A percentile compares a stretch with the other conserved stretches of the same genome.
Evolutionary conservation across 2,329 filamentous ascomycete species (phyloP).

Genomic region (Trichophyton mentagrophytes): DNA sequence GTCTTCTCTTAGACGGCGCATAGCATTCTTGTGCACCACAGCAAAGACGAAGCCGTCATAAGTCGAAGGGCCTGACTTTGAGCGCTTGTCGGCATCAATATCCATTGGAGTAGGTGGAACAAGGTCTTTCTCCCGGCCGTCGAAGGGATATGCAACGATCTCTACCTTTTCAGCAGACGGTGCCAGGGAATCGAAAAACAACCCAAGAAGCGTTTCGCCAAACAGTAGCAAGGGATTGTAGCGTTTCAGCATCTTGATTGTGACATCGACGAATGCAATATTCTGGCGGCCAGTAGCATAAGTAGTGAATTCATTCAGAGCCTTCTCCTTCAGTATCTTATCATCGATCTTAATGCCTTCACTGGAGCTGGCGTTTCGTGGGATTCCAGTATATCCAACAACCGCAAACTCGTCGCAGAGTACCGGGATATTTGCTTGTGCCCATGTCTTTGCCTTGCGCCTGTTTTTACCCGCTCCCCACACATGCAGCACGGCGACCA

Average conservation of each 20-base stretch:
- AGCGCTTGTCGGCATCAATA: conserved; percentile 49
- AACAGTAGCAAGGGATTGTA: conserved; percentile 63
- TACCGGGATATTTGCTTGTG: conserved; percentile 56
- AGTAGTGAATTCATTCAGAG: conserved; percentile 68
- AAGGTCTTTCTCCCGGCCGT: conserved; percentile 73
- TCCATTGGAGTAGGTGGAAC: conserved; percentile 53
- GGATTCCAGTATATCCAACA: conserved; percentile 60
- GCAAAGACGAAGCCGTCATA: conserved; percentile 94
- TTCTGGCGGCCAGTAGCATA: conserved; percentile 92
- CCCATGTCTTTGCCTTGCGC: conserved; percentile 67
- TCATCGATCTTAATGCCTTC: conserved; percentile 8
- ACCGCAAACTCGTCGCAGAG: conserved; percentile 73
- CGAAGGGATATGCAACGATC: conserved; percentile 72
- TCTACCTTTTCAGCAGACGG: conserved; percentile 61
- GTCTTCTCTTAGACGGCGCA: conserved; percentile 80
- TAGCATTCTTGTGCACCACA: conserved; percentile 84
- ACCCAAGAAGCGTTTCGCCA: conserved; percentile 56
- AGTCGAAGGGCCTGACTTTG: conserved; percentile 40
- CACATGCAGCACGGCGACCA: conserved; percentile 67
- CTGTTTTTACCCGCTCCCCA: conserved; percentile 72
- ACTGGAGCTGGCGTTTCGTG: conserved; percentile 22
- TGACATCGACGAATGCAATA: conserved; percentile 77
- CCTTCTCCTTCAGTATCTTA: conserved; percentile 67
- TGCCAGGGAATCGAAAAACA: conserved; percentile 68
- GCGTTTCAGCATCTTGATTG: conserved; percentile 66